Base-by-base conservation (phyloP, 805 yeast genomes). In the Saccharomycopsis fermentans region DNA sequence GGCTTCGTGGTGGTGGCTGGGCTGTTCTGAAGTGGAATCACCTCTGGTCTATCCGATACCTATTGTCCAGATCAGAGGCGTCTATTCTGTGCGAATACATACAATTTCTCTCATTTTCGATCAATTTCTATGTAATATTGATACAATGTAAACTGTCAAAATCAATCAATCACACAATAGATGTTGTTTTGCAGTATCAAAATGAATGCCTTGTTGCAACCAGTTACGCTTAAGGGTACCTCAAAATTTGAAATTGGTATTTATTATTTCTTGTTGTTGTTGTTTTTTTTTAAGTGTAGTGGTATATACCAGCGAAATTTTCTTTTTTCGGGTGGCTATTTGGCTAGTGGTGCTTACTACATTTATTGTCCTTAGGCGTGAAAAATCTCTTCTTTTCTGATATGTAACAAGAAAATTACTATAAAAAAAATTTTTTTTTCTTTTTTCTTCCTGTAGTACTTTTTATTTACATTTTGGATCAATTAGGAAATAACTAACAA, bases 101-200 rank as follows among this genome's bases (percentile, higher is more conserved):
- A 55, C 57, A 55, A 55, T 55, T 55, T 55, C 57, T 55, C 57
- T 55, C 57, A 55, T 55, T 48, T 36, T 55, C 4, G 24, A 43
- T 43, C 50, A 43, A 43, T 24, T n/a, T 43, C 12, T 43, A 21
- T 21, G n/a, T 43, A 24, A 21, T 21, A 37, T 43, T 43, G 17
- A 21, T 24, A 16, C 26, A 43, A 8, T 43, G n/a, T 39, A 39
- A 16, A 19, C 24, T 43, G n/a, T 21, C n/a, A 24, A 24, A 21
- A 43, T 21, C n/a, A 43, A 26, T 43, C 35, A 32, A 32, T 32
- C 35, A 32, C n/a, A n/a, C n/a, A n/a, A n/a, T n/a, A n/a, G n/a
- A 32, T 14, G 24, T 43, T 19, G n/a, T 43, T 24, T 43, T 37
- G 6, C 21, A 37, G 21, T n/a, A 37, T 17, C 21, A 37, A 37